Evolutionary conservation across 306 rosid genomes (phyloP).

Genomic region (Prunus campanulata): DNA sequence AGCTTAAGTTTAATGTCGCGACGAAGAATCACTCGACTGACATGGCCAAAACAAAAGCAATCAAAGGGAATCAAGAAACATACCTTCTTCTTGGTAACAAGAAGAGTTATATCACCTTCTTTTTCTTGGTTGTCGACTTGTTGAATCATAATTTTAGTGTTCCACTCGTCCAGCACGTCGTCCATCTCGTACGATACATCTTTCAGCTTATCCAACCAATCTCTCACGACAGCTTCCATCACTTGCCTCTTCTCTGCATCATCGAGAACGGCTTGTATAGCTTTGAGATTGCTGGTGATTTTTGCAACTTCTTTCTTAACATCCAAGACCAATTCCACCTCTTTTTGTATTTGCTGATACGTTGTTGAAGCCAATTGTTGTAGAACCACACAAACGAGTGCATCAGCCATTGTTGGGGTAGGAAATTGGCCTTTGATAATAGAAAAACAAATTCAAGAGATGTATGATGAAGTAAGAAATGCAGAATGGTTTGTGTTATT

Average conservation of each 20-base stretch:
- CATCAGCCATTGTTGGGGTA: constrained; percentile 4
- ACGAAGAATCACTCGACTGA: neutral
- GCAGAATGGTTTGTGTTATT: neutral
- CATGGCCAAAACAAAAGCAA: neutral
- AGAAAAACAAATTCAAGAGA: neutral
- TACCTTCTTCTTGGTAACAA: neutral
- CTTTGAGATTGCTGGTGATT: neutral
- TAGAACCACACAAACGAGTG: neutral
- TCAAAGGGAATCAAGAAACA: neutral
- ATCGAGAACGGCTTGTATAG: neutral
- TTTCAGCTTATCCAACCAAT: neutral
- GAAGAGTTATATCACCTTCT: neutral
- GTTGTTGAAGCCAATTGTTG: neutral
- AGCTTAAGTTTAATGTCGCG: neutral
- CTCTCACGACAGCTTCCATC: neutral
- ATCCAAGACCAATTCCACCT: neutral
- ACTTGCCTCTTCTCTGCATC: neutral
- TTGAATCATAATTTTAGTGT: neutral
- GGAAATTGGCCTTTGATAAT: neutral
- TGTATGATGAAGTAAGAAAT: neutral
- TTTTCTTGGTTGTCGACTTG: neutral
- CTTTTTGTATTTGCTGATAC: neutral
- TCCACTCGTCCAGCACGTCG: neutral
- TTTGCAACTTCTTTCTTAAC: neutral
- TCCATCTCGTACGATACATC: neutral